phyloP scores from a whole-genome alignment of 2,329 filamentous ascomycete species.

The Didymella glomerata region DNA sequence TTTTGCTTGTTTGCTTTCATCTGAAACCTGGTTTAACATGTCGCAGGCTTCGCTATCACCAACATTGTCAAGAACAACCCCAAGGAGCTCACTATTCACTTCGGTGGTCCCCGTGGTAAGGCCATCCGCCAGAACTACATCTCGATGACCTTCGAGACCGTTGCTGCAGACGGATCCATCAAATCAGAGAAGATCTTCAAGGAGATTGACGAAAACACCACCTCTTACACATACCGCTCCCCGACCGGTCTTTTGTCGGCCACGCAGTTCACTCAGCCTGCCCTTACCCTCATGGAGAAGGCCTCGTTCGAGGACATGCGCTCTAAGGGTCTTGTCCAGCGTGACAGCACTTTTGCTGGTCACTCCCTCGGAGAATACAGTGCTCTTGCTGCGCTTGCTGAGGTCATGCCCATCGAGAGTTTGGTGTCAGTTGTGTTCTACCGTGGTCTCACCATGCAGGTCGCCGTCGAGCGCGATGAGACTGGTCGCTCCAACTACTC shows the following conservation, averaged over 20 bases:
- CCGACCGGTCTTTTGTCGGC: conserved; percentile 94
- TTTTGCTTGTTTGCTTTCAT: not conserved
- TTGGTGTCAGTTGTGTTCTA: conserved; percentile 99
- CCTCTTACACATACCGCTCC: conserved; percentile 96
- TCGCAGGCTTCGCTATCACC: conserved; percentile 88
- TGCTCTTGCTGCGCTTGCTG: conserved; percentile 90
- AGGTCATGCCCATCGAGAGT: conserved; percentile 99
- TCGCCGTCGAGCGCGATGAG: conserved; percentile 95
- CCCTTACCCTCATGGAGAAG: conserved; percentile 98
- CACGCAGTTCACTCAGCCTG: conserved; percentile 98
- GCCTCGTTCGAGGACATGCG: conserved; percentile 99
- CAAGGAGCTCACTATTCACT: conserved; percentile 97
- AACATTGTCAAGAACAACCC: conserved; percentile 99
- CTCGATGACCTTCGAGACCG: conserved; percentile 99
- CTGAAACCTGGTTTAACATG: conserved; percentile 27
- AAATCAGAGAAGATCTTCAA: conserved; percentile 99
- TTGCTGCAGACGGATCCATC: conserved; percentile 86
- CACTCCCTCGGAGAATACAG: conserved; percentile 99
- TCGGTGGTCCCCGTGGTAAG: conserved; percentile 95
- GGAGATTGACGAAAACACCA: conserved; percentile 90
- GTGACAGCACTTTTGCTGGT: conserved; percentile 96
- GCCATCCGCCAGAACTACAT: conserved; percentile 99
- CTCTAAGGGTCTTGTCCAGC: conserved; percentile 91
- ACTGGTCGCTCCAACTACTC: conserved; percentile 95
- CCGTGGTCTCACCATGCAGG: conserved; percentile 98